These are phyloP conservation scores for Drechmeria coniospora DNA, from an alignment of 2,329 filamentous ascomycete genomes.

Conservation along the genomic window DNA sequence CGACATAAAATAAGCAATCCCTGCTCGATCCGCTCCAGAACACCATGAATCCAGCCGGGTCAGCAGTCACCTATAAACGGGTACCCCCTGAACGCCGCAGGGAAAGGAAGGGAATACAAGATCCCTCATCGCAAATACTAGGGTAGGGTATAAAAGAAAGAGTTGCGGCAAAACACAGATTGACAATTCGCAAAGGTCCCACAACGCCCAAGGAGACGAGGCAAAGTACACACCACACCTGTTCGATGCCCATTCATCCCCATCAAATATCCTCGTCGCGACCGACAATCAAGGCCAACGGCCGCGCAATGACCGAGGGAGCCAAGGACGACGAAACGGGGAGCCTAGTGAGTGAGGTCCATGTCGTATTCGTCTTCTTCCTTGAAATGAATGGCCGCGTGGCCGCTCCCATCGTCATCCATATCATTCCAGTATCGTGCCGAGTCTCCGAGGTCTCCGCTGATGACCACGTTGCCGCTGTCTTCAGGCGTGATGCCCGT, in stretches of 20 bases:
- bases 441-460: slow-evolving; percentile 31
- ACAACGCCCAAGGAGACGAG: too few relatives aligned
- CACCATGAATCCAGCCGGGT: neutral
- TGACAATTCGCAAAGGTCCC: too few relatives aligned
- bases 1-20: slow-evolving; percentile 2
- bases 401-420: slow-evolving; percentile 57
- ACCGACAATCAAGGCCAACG: too few relatives aligned
- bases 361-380: slow-evolving; percentile 90
- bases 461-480: slow-evolving; percentile 19
- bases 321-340: slow-evolving; percentile 1
- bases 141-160: neutral
- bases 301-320: too few relatives aligned
- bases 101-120: slow-evolving; percentile 1
- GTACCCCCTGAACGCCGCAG: slow-evolving; percentile 4
- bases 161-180: too few relatives aligned
- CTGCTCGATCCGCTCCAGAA: slow-evolving; percentile 2
- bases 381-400: slow-evolving; percentile 60
- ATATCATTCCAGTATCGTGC: slow-evolving; percentile 51
- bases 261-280: too few relatives aligned
- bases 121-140: slow-evolving; percentile 1
- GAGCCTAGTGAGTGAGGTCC: slow-evolving; percentile 40
- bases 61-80: slow-evolving; percentile 1
- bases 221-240: too few relatives aligned
- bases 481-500: slow-evolving; percentile 24
- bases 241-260: too few relatives aligned